Base-by-base conservation (phyloP, 495 filamentous ascomycete species). In the Podospora fimiseda region DNA sequence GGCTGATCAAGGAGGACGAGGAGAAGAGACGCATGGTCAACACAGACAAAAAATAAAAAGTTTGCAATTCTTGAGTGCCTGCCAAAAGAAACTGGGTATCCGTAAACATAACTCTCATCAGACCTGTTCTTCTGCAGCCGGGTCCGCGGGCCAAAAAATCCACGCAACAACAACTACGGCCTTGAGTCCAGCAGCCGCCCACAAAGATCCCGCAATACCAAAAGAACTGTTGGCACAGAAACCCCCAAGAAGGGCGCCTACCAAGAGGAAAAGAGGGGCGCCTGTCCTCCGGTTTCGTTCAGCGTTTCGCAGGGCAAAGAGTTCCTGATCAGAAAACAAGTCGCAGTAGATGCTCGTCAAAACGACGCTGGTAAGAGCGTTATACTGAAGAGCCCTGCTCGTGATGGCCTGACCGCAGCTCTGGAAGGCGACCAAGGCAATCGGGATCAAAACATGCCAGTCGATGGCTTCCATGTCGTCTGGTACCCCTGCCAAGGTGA, bases 301-400 rank as follows among this genome's bases (percentile, higher is more conserved):
- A 7, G 66, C 67, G 56, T 85, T 80, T 3, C 66, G 60, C 22
- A 72, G 40, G 1, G 70, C 66, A 9, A 86, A 71, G 11, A 87
- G 52, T 16, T 79, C 73, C 30, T 72, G 71, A 48, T 86, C 80
- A 7, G 80, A 82, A 60, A 86, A 86, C 15, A 88, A 57, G 61
- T 89, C 86, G 58, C 82, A 85, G 66, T 86, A 87, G 46, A 83
- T 76, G 55, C 81, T 85, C 16, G 86, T 89, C 51, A 88, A 63
- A 21, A 88, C 85, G 9, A 88, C 84, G 60, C 80, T 85, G 0
- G 83, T 85, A 11, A 89, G 61, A 1, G 75, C 75, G 40, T 76
- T 78, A 54, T 79, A 81, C 58, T 78, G 70, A 55, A 89, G 66
- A 9, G 80, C 84, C 3, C 85, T 67, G 63, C 83, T 87, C 0